Base-by-base conservation (phyloP, 202 grass and related monocot species). In the Schoenoplectus triqueter region DNA sequence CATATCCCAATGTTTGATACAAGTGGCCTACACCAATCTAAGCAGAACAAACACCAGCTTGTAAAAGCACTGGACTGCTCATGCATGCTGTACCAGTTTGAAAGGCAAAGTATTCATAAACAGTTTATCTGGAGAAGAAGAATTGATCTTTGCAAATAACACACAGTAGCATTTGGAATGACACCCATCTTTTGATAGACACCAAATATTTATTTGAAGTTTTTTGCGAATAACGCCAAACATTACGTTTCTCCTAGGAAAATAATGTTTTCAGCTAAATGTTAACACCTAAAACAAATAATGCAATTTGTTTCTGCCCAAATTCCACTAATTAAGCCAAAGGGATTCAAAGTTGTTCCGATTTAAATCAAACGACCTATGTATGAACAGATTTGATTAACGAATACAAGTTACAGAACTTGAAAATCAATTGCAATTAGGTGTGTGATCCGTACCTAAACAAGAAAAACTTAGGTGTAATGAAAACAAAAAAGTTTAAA, bases 281-380 rank as follows among this genome's bases (percentile, higher is more conserved):
- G 51, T 52, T 51, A 17, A 13, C 18, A 50, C 17, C 47, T 51
- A 20, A 74, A 7, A 74, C 46, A 74, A 22, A 50, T 11, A 51
- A 74, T 72, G 31, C 15, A 72, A 69, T 47, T 71, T 71, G 71
- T 55, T 41, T 78, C 51, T 78, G 4, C 22, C 59, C 73, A 76
- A 41, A 41, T 56, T 78, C 19, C 41, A 15, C 21, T 59, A 77
- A 57, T 56, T 57, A 77, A 57, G 51, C 73, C 21, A 77, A 56
- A 59, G 22, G 72, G 31, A 73, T 57, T 77, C 57, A 51, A 77
- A 41, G 51, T 4, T 77, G 47, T 77, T 57, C 52, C 40, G 31
- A 78, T 78, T 39, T 31, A 60, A 60, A 78, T 75, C 9, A 75
- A 39, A 52, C 8, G n/a, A 78, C 51, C 74, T 60, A 59, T 7